phyloP scores from a whole-genome alignment of 129 eudicot species.

The Daucus carota region DNA sequence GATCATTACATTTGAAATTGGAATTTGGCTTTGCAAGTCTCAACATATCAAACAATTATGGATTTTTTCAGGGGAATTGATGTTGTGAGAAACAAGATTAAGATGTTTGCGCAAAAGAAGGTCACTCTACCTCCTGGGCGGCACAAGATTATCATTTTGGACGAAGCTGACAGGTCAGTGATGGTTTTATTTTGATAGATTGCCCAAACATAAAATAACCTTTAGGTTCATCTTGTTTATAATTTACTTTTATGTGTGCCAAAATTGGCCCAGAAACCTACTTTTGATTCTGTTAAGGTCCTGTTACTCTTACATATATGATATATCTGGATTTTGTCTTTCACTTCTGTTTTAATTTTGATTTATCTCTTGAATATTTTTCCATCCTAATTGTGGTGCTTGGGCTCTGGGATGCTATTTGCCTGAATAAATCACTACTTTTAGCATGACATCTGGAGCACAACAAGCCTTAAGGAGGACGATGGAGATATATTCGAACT shows the following conservation, averaged over 20 bases:
- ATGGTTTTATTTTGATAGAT: slow-evolving; percentile 10
- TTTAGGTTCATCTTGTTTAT: not conserved
- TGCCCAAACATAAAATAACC: no score
- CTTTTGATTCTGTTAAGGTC: not conserved
- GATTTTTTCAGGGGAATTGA: slow-evolving; percentile 62
- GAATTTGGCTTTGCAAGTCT: not conserved
- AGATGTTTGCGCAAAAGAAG: slow-evolving; percentile 98
- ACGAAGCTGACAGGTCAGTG: slow-evolving; percentile 91
- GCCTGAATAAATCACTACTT: slow-evolving; percentile 12
- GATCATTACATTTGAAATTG: not conserved
- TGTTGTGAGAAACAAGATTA: slow-evolving; percentile 95
- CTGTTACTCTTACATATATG: not conserved
- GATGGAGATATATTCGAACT: slow-evolving; percentile 91
- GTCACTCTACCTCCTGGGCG: slow-evolving; percentile 89
- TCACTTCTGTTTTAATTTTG: not conserved
- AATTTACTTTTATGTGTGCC: not conserved
- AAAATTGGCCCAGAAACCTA: not conserved
- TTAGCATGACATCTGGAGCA: slow-evolving; percentile 98
- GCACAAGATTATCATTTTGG: slow-evolving; percentile 76
- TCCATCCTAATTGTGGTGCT: not conserved
- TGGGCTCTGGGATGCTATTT: slow-evolving; percentile 5
- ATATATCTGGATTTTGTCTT: not conserved
- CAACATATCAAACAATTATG: not conserved
- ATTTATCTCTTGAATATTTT: not conserved
- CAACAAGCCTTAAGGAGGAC: slow-evolving; percentile 98